Conservation (phyloP, 2,329 filamentous ascomycete species). For the Lecanicillium sp. region DNA sequence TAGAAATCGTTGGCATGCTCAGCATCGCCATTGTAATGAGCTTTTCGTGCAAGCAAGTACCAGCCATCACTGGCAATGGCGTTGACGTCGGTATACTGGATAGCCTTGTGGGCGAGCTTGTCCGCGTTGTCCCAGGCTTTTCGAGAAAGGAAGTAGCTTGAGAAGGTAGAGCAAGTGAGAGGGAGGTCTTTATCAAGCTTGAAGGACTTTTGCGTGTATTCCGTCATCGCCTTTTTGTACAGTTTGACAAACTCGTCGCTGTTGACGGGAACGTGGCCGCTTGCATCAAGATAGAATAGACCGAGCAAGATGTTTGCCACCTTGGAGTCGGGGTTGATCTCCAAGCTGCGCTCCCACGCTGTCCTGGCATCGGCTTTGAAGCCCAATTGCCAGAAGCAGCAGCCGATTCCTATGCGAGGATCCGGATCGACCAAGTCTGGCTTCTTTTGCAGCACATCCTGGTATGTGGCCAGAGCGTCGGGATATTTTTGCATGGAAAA, state of each 20-base stretch:
- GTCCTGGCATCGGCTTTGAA: slow-evolving; percentile 86
- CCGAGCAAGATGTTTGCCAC: slow-evolving; percentile 85
- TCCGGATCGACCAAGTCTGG: slow-evolving; percentile 87
- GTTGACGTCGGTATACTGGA: slow-evolving; percentile 93
- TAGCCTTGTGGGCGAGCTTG: slow-evolving; percentile 81
- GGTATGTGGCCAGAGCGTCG: slow-evolving; percentile 77
- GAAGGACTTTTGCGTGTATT: slow-evolving; percentile 89
- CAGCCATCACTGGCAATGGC: slow-evolving; percentile 95
- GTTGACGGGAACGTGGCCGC: slow-evolving; percentile 72
- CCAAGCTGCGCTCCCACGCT: slow-evolving; percentile 83
- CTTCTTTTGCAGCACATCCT: slow-evolving; percentile 78
- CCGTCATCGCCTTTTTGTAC: slow-evolving; percentile 90
- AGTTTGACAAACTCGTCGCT: slow-evolving; percentile 77
- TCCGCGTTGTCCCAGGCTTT: slow-evolving; percentile 79
- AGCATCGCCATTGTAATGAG: slow-evolving; percentile 72
- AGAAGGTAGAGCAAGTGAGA: slow-evolving; percentile 83
- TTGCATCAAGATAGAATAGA: slow-evolving; percentile 81
- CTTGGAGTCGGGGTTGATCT: slow-evolving; percentile 77
- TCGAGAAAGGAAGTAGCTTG: slow-evolving; percentile 78
- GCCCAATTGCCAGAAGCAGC: slow-evolving; percentile 94
- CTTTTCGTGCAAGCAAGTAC: slow-evolving; percentile 88
- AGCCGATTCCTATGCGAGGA: slow-evolving; percentile 90
- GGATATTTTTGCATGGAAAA: slow-evolving; percentile 82
- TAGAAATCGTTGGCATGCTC: slow-evolving; percentile 80
- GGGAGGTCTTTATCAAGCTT: slow-evolving; percentile 89